Percentiles rank a stretch among this genome's conserved stretches.
phyloP scores from a whole-genome alignment of 192 early-diverging fungal genomes.

The Coemansia sp. region DNA sequence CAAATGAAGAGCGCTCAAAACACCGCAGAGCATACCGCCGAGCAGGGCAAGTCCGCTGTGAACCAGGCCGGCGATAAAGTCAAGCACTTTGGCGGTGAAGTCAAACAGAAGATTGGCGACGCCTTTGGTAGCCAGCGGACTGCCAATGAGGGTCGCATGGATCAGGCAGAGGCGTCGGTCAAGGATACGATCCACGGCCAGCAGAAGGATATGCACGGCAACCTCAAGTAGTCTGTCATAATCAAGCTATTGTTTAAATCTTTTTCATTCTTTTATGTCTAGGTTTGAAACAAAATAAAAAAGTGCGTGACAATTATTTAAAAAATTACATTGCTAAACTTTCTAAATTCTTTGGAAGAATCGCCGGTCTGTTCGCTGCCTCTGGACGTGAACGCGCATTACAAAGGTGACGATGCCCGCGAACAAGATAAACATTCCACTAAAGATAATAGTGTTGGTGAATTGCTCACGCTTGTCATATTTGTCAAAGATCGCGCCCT shows the following conservation, averaged over 20 bases:
- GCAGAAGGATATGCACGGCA: background rate
- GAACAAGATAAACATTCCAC: constrained; percentile 45
- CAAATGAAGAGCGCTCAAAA: constrained; percentile 11
- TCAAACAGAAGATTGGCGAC: constrained; percentile 29
- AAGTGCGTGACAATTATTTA: background rate
- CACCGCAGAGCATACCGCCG: background rate
- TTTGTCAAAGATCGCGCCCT: constrained; percentile 50
- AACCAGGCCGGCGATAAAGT: constrained; percentile 9
- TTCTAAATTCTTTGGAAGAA: constrained; percentile 29
- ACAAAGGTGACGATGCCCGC: constrained; percentile 19
- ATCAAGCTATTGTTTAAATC: background rate
- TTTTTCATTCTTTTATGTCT: background rate
- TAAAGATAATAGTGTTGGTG: constrained; percentile 50
- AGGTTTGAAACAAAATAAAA: background rate
- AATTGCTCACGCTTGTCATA: constrained; percentile 42
- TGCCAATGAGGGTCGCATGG: constrained; percentile 15
- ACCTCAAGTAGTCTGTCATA: background rate
- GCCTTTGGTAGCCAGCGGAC: constrained; percentile 18
- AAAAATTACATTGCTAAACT: background rate
- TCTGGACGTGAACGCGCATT: constrained; percentile 26
- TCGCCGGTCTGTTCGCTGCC: background rate
- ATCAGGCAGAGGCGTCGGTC: constrained; percentile 19
- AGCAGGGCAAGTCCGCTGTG: background rate
- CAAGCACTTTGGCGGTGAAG: constrained; percentile 16
- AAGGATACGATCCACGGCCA: background rate